These are phyloP conservation scores for Colletotrichum gigasporum DNA, from an alignment of 2,329 filamentous ascomycete genomes.

Conservation along the genomic window DNA sequence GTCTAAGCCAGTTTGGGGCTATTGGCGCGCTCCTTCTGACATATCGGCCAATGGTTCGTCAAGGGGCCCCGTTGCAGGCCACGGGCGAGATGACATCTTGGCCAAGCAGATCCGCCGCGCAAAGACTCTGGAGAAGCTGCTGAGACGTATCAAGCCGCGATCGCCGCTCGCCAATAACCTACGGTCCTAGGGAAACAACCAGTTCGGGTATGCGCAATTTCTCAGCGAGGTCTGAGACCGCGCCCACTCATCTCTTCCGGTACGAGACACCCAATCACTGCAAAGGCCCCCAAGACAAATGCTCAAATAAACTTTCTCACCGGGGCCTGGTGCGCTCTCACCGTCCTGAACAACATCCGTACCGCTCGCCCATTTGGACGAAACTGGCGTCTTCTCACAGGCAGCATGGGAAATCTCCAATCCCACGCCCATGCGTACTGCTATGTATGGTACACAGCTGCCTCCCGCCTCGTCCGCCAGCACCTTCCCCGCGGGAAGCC, in stretches of 20 bases:
- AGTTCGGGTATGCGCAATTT: slow-evolving; percentile 14
- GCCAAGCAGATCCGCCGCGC: too few species aligned
- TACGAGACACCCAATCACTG: slow-evolving; percentile 13
- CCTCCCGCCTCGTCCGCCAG: background rate
- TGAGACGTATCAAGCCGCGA: background rate
- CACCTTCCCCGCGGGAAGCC: background rate
- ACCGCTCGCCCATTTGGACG: slow-evolving; percentile 6
- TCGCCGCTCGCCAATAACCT: background rate
- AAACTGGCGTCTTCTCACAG: slow-evolving; percentile 8
- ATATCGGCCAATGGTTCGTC: too few species aligned
- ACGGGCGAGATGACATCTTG: too few species aligned
- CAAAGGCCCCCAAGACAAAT: slow-evolving; percentile 1
- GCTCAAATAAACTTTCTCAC: slow-evolving; percentile 24
- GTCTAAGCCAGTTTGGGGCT: background rate
- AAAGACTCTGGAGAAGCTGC: too few species aligned
- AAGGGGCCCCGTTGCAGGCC: too few species aligned
- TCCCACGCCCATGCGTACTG: background rate
- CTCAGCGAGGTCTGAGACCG: slow-evolving; percentile 23
- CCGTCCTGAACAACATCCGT: slow-evolving; percentile 7
- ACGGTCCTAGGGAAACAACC: background rate
- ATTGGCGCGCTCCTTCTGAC: background rate
- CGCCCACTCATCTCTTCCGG: slow-evolving; percentile 10
- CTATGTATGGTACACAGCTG: too few species aligned
- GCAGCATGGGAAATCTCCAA: background rate
- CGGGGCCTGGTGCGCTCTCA: background rate